Conservation (phyloP, 495 filamentous ascomycete species). For the Aspergillus cavernicola region DNA sequence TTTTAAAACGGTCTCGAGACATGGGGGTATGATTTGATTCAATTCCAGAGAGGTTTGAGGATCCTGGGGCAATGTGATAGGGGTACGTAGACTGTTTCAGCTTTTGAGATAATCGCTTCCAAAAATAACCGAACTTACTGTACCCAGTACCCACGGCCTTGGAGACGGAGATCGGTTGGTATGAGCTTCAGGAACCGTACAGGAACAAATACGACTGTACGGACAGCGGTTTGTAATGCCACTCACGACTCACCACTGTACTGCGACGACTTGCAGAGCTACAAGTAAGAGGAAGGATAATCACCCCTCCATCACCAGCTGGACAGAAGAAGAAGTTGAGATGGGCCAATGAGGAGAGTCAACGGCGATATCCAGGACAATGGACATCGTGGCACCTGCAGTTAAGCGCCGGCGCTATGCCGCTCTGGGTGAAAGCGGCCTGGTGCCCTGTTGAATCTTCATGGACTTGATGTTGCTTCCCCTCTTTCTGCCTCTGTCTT, state of each 20-base stretch:
- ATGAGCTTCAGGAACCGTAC: constrained; percentile 4
- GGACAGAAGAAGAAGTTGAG: neutral
- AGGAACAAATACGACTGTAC: neutral
- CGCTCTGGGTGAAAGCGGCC: neutral
- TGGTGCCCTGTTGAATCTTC: constrained; percentile 1
- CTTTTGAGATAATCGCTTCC: neutral
- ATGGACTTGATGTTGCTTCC: constrained; percentile 1
- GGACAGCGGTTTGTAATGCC: neutral
- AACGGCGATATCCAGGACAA: constrained; percentile 9
- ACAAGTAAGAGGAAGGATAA: neutral
- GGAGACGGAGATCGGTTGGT: neutral
- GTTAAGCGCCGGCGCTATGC: constrained; percentile 25
- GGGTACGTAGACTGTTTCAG: constrained; percentile 9
- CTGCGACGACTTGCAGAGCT: no score
- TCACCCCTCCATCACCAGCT: constrained; percentile 5
- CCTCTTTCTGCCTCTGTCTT: neutral
- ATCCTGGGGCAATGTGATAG: constrained; percentile 2
- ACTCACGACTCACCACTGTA: neutral
- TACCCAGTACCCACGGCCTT: neutral
- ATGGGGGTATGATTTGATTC: neutral
- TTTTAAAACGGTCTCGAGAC: constrained; percentile 11
- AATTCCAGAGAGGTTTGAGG: constrained; percentile 1
- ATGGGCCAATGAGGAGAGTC: constrained; percentile 11
- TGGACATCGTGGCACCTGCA: constrained; percentile 19
- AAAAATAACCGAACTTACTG: neutral